phyloP scores from a whole-genome alignment of 495 filamentous ascomycete species.

The Antarctomyces pellizariae region DNA sequence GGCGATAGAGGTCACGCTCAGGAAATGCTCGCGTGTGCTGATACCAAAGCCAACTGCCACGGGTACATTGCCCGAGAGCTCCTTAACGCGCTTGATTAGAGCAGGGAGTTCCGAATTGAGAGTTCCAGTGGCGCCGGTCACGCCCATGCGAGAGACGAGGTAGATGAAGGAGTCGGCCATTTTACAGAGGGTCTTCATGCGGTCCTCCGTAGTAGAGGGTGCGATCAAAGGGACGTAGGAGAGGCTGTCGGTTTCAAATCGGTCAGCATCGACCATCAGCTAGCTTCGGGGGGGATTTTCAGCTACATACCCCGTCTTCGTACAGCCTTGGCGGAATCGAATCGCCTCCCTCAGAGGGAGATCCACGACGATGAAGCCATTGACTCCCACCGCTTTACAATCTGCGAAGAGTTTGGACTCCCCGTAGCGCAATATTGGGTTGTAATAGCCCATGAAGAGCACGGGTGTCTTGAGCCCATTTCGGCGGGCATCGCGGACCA shows the following conservation, averaged over 20 bases:
- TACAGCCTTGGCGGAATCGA: constrained; percentile 62
- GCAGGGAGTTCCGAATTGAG: constrained; percentile 56
- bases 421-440: constrained; percentile 72
- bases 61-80: constrained; percentile 67
- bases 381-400: constrained; percentile 64
- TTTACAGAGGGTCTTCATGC: constrained; percentile 79
- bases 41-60: constrained; percentile 83
- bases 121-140: constrained; percentile 64
- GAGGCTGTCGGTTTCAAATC: constrained; percentile 30
- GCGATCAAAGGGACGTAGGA: constrained; percentile 86
- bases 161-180: constrained; percentile 97
- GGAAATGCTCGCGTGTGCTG: constrained; percentile 76
- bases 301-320: constrained; percentile 32
- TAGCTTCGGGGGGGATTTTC: no score
- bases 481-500: constrained; percentile 48
- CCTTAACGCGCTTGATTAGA: constrained; percentile 57
- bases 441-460: constrained; percentile 92
- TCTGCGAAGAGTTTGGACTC: constrained; percentile 67
- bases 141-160: constrained; percentile 86
- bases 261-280: constrained; percentile 4
- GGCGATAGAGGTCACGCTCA: constrained; percentile 51
- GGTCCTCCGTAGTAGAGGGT: constrained; percentile 62
- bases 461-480: constrained; percentile 55
- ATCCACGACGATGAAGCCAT: constrained; percentile 91
- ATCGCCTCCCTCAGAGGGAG: constrained; percentile 85